Percentiles rank a stretch among this genome's conserved stretches.
These are phyloP conservation scores for Chrysanthemum seticuspe DNA, from an alignment of 129 eudicot genomes.

Conservation along the genomic window DNA sequence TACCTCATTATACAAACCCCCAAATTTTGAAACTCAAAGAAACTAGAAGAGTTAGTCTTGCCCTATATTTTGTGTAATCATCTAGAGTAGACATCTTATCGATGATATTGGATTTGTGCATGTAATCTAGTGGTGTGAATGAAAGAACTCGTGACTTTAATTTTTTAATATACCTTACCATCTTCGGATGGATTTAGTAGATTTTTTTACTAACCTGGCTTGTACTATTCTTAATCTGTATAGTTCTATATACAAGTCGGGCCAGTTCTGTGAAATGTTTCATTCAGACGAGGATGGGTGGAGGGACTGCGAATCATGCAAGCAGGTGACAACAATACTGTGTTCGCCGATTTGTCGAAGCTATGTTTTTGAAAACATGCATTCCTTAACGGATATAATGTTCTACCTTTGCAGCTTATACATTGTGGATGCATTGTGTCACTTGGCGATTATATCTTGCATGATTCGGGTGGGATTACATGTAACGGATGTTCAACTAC, in stretches of 20 bases:
- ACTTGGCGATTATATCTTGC: conserved; percentile 41
- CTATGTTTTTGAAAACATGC: not conserved
- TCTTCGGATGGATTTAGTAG: not conserved
- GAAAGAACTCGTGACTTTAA: too few relatives aligned
- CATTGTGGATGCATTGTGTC: conserved; percentile 73
- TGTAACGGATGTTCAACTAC: conserved; percentile 50
- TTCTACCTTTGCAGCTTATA: conserved; percentile 41
- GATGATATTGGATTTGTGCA: too few relatives aligned
- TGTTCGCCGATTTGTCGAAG: not conserved
- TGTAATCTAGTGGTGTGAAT: not conserved
- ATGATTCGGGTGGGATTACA: conserved; percentile 59
- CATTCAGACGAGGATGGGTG: conserved; percentile 59
- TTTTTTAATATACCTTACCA: not conserved
- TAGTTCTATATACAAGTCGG: conserved; percentile 50
- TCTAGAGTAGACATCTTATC: too few relatives aligned
- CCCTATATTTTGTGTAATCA: too few relatives aligned
- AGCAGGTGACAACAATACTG: conserved; percentile 31
- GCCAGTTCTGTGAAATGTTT: conserved; percentile 56
- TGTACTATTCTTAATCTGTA: not conserved
- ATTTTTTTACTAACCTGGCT: not conserved
- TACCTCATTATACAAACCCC: too few relatives aligned
- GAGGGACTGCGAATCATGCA: conserved; percentile 66
- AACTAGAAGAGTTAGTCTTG: too few relatives aligned
- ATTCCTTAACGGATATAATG: not conserved
- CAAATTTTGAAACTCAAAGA: too few relatives aligned